phyloP scores from a whole-genome alignment of 1,284 basidiomycete species.

The Caloboletus firmus region DNA sequence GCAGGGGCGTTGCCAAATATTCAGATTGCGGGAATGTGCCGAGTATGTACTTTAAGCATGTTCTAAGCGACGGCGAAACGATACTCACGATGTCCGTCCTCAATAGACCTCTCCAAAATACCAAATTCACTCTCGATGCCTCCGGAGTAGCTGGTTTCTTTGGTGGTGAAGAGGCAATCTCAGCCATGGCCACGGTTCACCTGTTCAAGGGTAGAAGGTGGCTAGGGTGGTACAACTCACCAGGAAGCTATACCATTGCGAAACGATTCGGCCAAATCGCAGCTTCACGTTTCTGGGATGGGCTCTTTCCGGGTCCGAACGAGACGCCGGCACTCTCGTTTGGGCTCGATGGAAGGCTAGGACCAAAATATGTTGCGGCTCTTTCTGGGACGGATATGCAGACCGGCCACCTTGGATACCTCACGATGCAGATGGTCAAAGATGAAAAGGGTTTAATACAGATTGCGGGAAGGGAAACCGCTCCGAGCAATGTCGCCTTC shows the following conservation, averaged over 20 bases:
- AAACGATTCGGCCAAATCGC: conserved; percentile 31
- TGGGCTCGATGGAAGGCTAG: conserved; percentile 29
- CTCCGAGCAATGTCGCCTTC: conserved; percentile 17
- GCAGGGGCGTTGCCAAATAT: neutral
- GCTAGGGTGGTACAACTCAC: conserved; percentile 38
- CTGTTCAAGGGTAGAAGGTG: conserved; percentile 27
- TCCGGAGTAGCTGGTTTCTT: conserved; percentile 32
- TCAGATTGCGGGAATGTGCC: neutral
- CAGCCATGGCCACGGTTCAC: conserved; percentile 32
- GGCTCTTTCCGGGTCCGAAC: conserved; percentile 35
- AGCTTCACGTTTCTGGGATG: conserved; percentile 32
- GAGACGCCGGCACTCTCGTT: conserved; percentile 29
- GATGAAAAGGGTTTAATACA: neutral
- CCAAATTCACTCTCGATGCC: conserved; percentile 26
- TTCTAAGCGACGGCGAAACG: neutral
- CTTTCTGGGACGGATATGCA: conserved; percentile 32
- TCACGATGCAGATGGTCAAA: conserved; percentile 23
- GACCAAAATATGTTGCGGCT: conserved; percentile 27
- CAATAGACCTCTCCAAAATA: conserved; percentile 3
- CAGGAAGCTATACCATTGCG: conserved; percentile 32
- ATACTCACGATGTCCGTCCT: conserved; percentile 17
- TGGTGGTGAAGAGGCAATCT: conserved; percentile 35
- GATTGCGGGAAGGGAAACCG: conserved; percentile 22
- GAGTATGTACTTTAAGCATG: neutral
- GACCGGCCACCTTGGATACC: conserved; percentile 31